Conservation (phyloP, 2,329 filamentous ascomycete species). For the Colletotrichum sp. region DNA sequence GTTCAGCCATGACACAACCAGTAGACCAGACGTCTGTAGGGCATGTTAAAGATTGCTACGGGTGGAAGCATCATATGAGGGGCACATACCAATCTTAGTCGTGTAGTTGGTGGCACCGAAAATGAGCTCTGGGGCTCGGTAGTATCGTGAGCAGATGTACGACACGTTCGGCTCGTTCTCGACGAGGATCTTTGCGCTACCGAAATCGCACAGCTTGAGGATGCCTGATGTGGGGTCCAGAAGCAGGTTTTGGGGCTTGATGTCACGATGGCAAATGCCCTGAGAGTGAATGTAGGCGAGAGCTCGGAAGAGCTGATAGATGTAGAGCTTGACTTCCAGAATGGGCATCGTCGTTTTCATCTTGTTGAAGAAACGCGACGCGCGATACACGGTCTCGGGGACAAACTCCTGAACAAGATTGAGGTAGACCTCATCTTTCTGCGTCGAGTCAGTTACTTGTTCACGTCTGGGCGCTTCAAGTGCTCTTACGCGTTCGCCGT, state of each 20-base stretch:
- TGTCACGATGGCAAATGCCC: constrained; percentile 98
- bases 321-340: constrained; percentile 98
- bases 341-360: constrained; percentile 99
- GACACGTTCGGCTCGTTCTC: constrained; percentile 99
- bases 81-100: constrained; percentile 91
- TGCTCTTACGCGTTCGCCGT: constrained; percentile 85
- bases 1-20: constrained; percentile 97
- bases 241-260: constrained; percentile 97
- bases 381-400: constrained; percentile 96
- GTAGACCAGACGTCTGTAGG: constrained; percentile 95
- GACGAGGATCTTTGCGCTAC: constrained; percentile 96
- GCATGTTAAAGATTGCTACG: constrained; percentile 8
- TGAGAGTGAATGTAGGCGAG: constrained; percentile 99
- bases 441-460: constrained; percentile 1
- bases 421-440: constrained; percentile 99
- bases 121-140: constrained; percentile 95
- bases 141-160: constrained; percentile 99
- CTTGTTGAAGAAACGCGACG: constrained; percentile 99
- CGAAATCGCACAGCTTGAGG: constrained; percentile 97
- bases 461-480: background rate
- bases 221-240: constrained; percentile 90
- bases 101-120: constrained; percentile 99
- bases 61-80: background rate
- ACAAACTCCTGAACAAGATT: constrained; percentile 98
- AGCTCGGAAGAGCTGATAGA: constrained; percentile 98